Evolutionary conservation across 768 basidiomycete species (phyloP), one percentile per base, ranked within the genome.

Genomic region (Cystofilobasidium ferigula): DNA sequence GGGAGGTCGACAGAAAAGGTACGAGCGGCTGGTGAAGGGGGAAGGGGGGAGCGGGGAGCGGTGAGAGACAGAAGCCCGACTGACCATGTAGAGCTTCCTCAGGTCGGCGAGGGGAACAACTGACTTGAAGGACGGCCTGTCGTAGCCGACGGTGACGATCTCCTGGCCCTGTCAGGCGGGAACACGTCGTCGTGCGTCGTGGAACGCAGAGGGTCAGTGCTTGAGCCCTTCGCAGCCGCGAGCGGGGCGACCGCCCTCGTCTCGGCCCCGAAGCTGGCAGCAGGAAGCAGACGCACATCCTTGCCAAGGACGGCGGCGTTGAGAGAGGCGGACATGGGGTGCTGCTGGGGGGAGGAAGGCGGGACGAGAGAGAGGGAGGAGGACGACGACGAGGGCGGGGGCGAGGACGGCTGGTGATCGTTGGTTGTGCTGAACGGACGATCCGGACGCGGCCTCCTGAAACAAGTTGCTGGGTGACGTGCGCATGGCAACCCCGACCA

Each of bases 71-170:
- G 34, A 3, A 9, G 16, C 24, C 36, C 8, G 24, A 72, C 75
- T 70, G 59, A 76, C 76, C 35, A 95, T 82, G 78, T 94, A 94
- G 54, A 95, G 81, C n/a, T 86, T 83, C 59, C 92, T 86, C 61
- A 94, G 83, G 70, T 82, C 79, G 69, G 90, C 86, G 71, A 92
- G 77, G 66, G 86, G 75, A 69, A 92, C 88, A 71, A 86, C 83
- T 71, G 86, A 86, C 77, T 95, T 86, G 76, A 98, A 93, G 10
- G 89, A 91, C 71, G 95, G 95, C 63, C 86, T 83, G 69, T 86
- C 77, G 73, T 86, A 84, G 54, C 93, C 93, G 51, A 97, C 92
- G 26, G 83, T 79, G 62, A 79, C 82, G 72, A 92, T 89, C 73
- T 85, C 85, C 12, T 81, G 69, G 57, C 88, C 89, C 67, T 83